phyloP scores from a whole-genome alignment of 306 rosid species.

The Prunus mira region DNA sequence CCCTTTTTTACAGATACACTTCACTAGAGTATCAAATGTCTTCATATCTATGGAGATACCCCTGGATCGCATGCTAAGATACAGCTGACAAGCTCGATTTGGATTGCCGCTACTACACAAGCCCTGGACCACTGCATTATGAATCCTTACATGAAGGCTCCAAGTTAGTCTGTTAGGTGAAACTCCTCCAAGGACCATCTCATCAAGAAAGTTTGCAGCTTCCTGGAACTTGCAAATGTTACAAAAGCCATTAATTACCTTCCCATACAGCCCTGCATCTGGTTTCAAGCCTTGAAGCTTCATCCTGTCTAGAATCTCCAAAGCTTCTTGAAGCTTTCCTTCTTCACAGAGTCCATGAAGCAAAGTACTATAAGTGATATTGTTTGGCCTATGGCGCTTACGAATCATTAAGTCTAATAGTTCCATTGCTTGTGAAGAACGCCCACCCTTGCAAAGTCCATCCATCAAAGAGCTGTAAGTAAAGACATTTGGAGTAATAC shows the following conservation, averaged over 20 bases:
- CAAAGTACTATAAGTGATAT: conserved; percentile 67
- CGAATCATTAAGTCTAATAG: conserved; percentile 59
- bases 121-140: conserved; percentile 71
- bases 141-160: conserved; percentile 69
- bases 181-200: conserved; percentile 72
- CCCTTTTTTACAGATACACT: conserved; percentile 58
- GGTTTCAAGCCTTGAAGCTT: conserved; percentile 89
- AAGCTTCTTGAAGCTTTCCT: conserved; percentile 64
- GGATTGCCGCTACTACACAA: conserved; percentile 46
- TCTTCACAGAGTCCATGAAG: conserved; percentile 76
- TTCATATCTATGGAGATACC: conserved; percentile 50
- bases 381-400: conserved; percentile 58
- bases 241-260: conserved; percentile 62
- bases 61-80: conserved; percentile 74
- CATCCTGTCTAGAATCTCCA: conserved; percentile 87
- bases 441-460: conserved; percentile 79
- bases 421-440: conserved; percentile 61
- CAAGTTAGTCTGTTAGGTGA: conserved; percentile 67
- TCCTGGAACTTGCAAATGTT: conserved; percentile 51
- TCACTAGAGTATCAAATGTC: conserved; percentile 53
- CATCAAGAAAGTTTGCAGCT: conserved; percentile 91
- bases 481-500: conserved; percentile 73
- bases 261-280: conserved; percentile 76
- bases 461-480: conserved; percentile 76
- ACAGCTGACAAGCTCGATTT: conserved; percentile 68